Evolutionary conservation across 75 land plant species (phyloP), one percentile per base, ranked within the genome.

Genomic region (Picea sitchensis): DNA sequence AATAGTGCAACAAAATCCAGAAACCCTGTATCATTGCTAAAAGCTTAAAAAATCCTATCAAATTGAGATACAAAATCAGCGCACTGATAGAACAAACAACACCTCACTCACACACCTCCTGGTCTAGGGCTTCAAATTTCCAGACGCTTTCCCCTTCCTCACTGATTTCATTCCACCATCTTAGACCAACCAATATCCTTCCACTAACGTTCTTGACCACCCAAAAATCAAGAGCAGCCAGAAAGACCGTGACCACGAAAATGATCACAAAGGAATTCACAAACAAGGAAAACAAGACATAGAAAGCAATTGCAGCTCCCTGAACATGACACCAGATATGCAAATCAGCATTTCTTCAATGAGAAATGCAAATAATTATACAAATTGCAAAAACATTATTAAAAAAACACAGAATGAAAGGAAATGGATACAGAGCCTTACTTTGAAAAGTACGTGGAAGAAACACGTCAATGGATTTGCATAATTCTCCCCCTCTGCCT

Each of bases 111-210:
- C 56, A 9, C 30, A 96, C 99, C 93, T 98, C 91, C 80, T 98
- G 98, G 77, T 95, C 98, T 59, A 98, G 92, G 59, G 90, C 90
- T 81, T 98, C 99, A 82, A 90, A 98, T 56, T 84, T 95, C 99
- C 99, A 98, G 57, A 98, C 90, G 84, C 99, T 98, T 77, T 98
- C 96, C 12, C 98, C 99, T 61, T 89, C 78, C 26, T 98, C 99
- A 83, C 90, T 87, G 80, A 98, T 90, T 82, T 98, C 99, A 84
- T 98, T 98, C 99, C 99, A 98, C 99, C 99, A 98, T 79, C 99
- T 83, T 41, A 98, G 85, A 26, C 99, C 99, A 61, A 98, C 99
- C 79, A 98, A 86, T 14, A 95, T 95, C 59, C 99, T 82, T 23
- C 99, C 99, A 88, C 99, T 95, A 21, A 98, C 93, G 87, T 98